A percentile compares a stretch with the other conserved stretches of the same genome.
Evolutionary conservation across 73 alveolate genomes (phyloP).

Genomic region (Uronychia setigera): DNA sequence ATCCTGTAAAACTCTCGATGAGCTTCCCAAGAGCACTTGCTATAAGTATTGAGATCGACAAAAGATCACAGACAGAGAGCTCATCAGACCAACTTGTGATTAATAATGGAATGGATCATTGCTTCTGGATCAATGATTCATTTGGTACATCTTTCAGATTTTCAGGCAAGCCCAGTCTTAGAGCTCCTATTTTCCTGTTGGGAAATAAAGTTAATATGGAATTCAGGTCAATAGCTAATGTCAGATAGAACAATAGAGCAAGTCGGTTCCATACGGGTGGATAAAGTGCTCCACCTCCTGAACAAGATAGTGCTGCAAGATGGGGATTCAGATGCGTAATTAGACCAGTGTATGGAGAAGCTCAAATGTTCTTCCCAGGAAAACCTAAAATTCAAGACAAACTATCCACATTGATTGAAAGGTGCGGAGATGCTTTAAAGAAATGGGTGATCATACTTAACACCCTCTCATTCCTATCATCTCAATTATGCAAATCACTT

Average conservation of each 20-base stretch:
- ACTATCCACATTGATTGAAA: neutral
- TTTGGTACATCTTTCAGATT: slow-evolving; percentile 72
- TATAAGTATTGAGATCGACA: slow-evolving; percentile 75
- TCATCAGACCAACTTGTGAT: slow-evolving; percentile 59
- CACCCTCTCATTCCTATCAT: neutral
- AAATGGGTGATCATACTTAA: slow-evolving; percentile 35
- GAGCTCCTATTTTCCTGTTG: slow-evolving; percentile 63
- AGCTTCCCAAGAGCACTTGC: slow-evolving; percentile 91
- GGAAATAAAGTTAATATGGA: slow-evolving; percentile 79
- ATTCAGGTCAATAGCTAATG: slow-evolving; percentile 74
- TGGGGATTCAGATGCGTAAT: slow-evolving; percentile 83
- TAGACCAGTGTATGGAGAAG: slow-evolving; percentile 80
- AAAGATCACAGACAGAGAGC: slow-evolving; percentile 78
- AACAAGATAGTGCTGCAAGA: slow-evolving; percentile 26
- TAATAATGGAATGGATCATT: slow-evolving; percentile 38
- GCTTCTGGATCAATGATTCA: slow-evolving; percentile 69
- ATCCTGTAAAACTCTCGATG: slow-evolving; percentile 65
- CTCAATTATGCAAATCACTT: neutral
- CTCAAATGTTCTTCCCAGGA: neutral
- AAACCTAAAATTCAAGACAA: neutral
- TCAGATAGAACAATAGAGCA: slow-evolving; percentile 37
- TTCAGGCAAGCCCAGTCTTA: slow-evolving; percentile 71
- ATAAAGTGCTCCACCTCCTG: neutral
- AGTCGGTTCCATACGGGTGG: slow-evolving; percentile 47
- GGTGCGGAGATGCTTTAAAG: slow-evolving; percentile 15